phyloP scores from a whole-genome alignment of 2,329 filamentous ascomycete genomes.

The Diplodia intermedia region DNA sequence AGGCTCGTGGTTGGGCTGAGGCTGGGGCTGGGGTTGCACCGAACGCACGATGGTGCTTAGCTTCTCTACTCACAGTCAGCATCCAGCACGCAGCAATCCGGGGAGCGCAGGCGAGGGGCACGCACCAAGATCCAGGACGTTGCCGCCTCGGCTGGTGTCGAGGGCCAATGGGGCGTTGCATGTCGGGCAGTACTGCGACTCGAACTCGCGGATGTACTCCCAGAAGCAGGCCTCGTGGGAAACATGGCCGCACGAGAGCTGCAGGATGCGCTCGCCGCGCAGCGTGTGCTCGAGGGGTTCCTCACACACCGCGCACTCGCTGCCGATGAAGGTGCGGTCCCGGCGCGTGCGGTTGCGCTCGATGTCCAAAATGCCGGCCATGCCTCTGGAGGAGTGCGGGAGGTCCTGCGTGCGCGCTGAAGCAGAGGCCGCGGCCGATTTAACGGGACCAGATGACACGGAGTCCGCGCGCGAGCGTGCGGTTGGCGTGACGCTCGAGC shows the following conservation, averaged over 20 bases:
- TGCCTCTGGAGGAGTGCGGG: slow-evolving; percentile 48
- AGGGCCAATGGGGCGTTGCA: slow-evolving; percentile 91
- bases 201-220: slow-evolving; percentile 94
- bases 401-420: slow-evolving; percentile 30
- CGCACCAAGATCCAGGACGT: slow-evolving; percentile 88
- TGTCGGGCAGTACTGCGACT: slow-evolving; percentile 91
- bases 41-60: slow-evolving; percentile 91
- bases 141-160: slow-evolving; percentile 90
- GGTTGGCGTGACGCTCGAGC: slow-evolving; percentile 28
- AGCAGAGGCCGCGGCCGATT: slow-evolving; percentile 24
- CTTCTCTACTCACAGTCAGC: slow-evolving; percentile 72
- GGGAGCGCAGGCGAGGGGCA: slow-evolving; percentile 35
- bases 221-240: slow-evolving; percentile 99
- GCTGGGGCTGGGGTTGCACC: slow-evolving; percentile 59
- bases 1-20: slow-evolving; percentile 1
- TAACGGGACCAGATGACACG: slow-evolving; percentile 31
- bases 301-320: slow-evolving; percentile 94
- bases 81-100: slow-evolving; percentile 31
- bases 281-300: slow-evolving; percentile 95
- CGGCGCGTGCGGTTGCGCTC: slow-evolving; percentile 81
- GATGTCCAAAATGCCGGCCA: slow-evolving; percentile 72
- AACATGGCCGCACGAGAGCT: slow-evolving; percentile 96
- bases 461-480: slow-evolving; percentile 28
- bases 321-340: slow-evolving; percentile 94
- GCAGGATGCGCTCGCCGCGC: slow-evolving; percentile 89